Evolutionary conservation across 768 basidiomycete genomes (phyloP), one percentile per base, ranked within the genome.

Genomic region (Trametes coccinea): DNA sequence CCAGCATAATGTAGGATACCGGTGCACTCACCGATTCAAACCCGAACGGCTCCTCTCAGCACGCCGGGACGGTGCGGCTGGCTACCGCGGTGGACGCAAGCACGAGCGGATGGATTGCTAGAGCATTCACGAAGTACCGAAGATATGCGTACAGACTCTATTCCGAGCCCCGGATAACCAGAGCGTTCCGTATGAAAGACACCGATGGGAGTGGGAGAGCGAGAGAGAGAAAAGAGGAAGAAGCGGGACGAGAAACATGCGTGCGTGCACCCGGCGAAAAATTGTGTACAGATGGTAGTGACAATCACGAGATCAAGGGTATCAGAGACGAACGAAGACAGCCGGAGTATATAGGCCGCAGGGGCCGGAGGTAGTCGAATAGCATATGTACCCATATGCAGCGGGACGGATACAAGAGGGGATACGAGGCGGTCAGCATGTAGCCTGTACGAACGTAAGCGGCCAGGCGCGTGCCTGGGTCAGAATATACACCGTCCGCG

Each of bases 241-340:
- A 34, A 7, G 17, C 17, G n/a, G 47, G 39, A 29, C 40, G 50
- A 48, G 39, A 43, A 22, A 53, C 52, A 49, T 53, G 44, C 53
- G 47, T 62, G 55, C 55, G 51, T 58, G 56, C 56, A 47, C 44
- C 51, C 51, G 48, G 53, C n/a, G 50, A 61, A 43, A 61, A 43
- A 11, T 45, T 62, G 61, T 62, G 46, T 58, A 62, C 61, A 62
- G 56, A 58, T 62, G 61, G 31, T 48, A 53, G 41, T 56, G 45
- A 44, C 55, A 53, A 41, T 48, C 48, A 49, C 43, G 53, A 54
- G 34, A 43, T 37, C 46, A 49, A 41, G 50, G 61, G 61, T 62
- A 56, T 62, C 50, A 50, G 40, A 48, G 30, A 37, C 13, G 34
- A 48, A 43, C n/a, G 7, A 10, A 33, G 17, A 39, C 10, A 47